A percentile compares a stretch with the other conserved stretches of the same genome.
Evolutionary conservation across 257 asterid species (phyloP).

Genomic region (Mentha longifolia): DNA sequence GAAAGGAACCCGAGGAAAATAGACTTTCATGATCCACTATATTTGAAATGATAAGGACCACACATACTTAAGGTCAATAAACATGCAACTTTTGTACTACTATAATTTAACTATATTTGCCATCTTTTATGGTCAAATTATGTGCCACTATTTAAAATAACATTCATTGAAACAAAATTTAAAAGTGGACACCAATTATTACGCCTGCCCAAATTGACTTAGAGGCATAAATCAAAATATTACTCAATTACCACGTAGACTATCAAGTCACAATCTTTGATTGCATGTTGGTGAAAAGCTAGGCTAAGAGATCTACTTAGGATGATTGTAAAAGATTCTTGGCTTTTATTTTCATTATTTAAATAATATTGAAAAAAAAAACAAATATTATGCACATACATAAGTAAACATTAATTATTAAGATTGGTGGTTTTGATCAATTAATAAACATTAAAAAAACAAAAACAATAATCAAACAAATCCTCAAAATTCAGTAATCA

Average conservation of each 20-base stretch:
- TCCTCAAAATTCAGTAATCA: too few relatives aligned
- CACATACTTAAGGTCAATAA: neutral
- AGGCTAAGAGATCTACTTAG: conserved; percentile 59
- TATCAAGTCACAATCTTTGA: conserved; percentile 46
- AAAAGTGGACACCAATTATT: conserved; percentile 54
- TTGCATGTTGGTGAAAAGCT: conserved; percentile 67
- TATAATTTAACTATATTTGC: conserved; percentile 23
- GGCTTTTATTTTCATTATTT: neutral
- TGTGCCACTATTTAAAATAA: conserved; percentile 31
- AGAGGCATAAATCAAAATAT: conserved; percentile 42
- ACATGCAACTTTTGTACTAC: conserved; percentile 21
- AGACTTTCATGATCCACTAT: neutral
- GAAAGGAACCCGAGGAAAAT: conserved; percentile 28
- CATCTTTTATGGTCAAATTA: conserved; percentile 35
- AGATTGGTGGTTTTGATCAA: too few relatives aligned
- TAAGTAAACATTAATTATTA: too few relatives aligned
- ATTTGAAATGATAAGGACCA: conserved; percentile 17
- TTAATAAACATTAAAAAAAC: too few relatives aligned
- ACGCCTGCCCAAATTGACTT: conserved; percentile 62
- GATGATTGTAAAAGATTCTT: conserved; percentile 51
- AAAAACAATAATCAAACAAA: too few relatives aligned
- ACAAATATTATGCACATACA: too few relatives aligned
- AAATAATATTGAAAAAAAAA: neutral
- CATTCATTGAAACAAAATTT: conserved; percentile 20
- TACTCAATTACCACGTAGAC: conserved; percentile 58